Evolutionary conservation across 2,329 filamentous ascomycete species (phyloP).

Genomic region (Verticillium albo-atrum): DNA sequence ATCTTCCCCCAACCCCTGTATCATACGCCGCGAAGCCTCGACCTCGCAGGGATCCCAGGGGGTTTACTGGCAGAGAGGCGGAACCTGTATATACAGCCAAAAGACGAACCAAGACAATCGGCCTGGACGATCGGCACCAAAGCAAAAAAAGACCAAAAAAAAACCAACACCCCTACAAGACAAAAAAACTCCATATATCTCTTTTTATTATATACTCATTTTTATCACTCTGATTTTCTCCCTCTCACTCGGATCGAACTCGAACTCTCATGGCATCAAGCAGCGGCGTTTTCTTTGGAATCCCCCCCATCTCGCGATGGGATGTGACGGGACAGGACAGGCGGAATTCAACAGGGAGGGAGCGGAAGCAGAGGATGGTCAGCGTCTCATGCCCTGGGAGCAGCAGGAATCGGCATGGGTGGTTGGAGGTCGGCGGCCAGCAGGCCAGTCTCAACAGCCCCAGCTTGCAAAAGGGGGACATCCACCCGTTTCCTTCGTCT

Average conservation of each 20-base stretch:
- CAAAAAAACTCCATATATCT: conserved; percentile 5
- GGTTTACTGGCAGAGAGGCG: background rate
- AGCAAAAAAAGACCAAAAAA: conserved; percentile 1
- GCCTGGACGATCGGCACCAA: background rate
- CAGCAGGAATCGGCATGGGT: background rate
- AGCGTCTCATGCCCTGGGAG: background rate
- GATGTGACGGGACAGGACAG: background rate
- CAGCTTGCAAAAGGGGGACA: background rate
- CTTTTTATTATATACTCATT: conserved; percentile 3
- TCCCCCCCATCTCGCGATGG: background rate
- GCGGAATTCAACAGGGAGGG: background rate
- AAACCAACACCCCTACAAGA: background rate
- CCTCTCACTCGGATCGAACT: conserved; percentile 4
- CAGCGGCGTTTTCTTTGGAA: conserved; percentile 10
- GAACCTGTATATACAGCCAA: background rate
- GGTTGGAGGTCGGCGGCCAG: background rate
- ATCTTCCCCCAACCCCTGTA: background rate
- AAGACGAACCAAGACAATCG: background rate
- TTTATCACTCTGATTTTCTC: conserved; percentile 8
- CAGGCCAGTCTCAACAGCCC: background rate
- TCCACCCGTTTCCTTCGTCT: background rate
- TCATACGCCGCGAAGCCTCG: background rate
- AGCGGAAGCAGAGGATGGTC: background rate
- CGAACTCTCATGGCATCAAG: conserved; percentile 12
- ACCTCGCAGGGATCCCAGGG: background rate